Evolutionary conservation across 129 eudicot genomes (phyloP), one percentile per base, ranked within the genome.

Genomic region (Calendula officinalis): DNA sequence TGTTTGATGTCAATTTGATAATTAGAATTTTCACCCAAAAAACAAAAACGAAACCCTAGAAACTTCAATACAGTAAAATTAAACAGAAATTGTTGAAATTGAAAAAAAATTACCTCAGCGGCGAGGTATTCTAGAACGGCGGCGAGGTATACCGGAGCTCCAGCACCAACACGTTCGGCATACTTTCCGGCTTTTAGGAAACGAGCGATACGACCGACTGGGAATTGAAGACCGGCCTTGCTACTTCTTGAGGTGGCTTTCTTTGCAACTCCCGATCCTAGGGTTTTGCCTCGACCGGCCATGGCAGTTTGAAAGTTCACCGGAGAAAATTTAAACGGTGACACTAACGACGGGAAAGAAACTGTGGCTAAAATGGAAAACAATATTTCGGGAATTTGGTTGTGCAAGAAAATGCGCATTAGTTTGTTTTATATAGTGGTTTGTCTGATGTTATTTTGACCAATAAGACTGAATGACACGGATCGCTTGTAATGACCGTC

Each of bases 171-270:
- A 44, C 95, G 84, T n/a, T 83, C 89, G 61, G 95, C 80, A 66
- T 89, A 85, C 68, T 89, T 89, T 2, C 94, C 96, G 39, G 94
- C 85, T 60, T 85, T 82, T 12, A 85, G 76, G 56, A 89, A 89
- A 9, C 96, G 77, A 30, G 94, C 94, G 48, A 89, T 89, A 69
- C 96, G 84, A 60, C 96, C 96, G 15, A 85, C 94, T 3, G 96
- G 94, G 35, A 89, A 89, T 49, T 89, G 96, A 13, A 85, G 88
- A 4, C 96, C 94, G 9, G 96, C 96, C 39, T 89, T 89, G 78
- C 84, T 77, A 67, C 86, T 80, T 0, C 95, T 64, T 5, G 95
- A 86, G 3, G 78, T 75, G 5, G 95, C 84, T 64, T 86, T 83
- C 77, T 85, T 85, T 1, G 94, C 74, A 71, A 9, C 75, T 11